These are phyloP conservation scores for Linnemannia hyalina DNA, from an alignment of 192 early-diverging fungal species.

Conservation along the genomic window DNA sequence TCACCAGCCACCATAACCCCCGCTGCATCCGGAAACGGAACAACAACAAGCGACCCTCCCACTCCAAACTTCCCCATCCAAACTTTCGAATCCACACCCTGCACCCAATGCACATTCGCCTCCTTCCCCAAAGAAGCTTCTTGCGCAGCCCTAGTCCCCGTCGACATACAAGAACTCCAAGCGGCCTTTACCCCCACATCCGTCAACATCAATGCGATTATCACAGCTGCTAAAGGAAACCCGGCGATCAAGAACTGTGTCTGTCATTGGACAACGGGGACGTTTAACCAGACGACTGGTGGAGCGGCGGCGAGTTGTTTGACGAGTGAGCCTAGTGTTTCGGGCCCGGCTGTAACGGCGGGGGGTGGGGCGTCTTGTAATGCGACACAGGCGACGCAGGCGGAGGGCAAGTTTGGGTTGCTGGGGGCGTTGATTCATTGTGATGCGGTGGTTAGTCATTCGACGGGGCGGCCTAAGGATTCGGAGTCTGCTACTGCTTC, in stretches of 20 bases:
- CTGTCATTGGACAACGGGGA: constrained; percentile 17
- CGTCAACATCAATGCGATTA: background rate
- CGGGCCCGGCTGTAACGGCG: background rate
- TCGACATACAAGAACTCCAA: constrained; percentile 4
- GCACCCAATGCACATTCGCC: constrained; percentile 17
- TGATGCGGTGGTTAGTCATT: background rate
- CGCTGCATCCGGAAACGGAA: background rate
- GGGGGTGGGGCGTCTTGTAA: constrained; percentile 7
- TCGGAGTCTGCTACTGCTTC: background rate
- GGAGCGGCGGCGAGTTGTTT: constrained; percentile 17
- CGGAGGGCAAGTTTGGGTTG: constrained; percentile 1
- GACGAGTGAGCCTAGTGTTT: background rate
- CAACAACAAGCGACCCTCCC: background rate
- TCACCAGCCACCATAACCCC: background rate
- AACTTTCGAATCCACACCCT: background rate
- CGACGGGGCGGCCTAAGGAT: background rate
- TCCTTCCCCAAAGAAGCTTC: constrained; percentile 12
- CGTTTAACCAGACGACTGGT: background rate
- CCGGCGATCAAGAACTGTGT: constrained; percentile 21
- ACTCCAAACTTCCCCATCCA: background rate
- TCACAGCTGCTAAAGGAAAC: background rate
- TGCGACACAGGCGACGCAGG: background rate
- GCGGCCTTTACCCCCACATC: constrained; percentile 12
- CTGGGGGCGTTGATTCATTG: constrained; percentile 10
- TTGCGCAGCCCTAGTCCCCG: constrained; percentile 8